Base-by-base conservation (phyloP, 306 rosid species). In the Prinsepia uniflora region DNA sequence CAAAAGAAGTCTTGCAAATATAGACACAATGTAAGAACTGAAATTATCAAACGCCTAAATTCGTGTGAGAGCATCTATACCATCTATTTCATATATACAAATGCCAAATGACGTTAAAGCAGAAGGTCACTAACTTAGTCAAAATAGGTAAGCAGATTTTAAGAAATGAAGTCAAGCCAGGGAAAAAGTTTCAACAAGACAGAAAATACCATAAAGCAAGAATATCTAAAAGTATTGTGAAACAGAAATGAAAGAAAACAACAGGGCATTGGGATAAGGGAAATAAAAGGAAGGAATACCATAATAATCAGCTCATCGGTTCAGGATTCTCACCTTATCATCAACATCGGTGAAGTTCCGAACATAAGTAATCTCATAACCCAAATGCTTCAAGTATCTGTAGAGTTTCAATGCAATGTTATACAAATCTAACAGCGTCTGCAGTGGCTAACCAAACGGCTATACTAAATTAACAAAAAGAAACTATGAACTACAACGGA, bases 341-440 rank as follows among this genome's bases (percentile, higher is more conserved):
- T 94, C 99, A 52, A 91, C 99, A 81, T 94, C 97, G 11, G 99
- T 94, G 78, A 94, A 94, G 72, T 94, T 94, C 81, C 99, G 89
- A 66, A 94, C 95, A 71, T 91, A 94, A 0, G 92, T 89, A 30
- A 94, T 95, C 81, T 89, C 88, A 72, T 91, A 94, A n/a, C 96
- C 92, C 85, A 89, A 65, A 76, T 85, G 83, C 68, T 60, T 76
- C 39, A 94, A 84, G 78, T 91, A 91, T 77, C 97, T 94, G 88
- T 80, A 78, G 41, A 73, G 68, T 52, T 66, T 67, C 78, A 69
- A 20, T 52, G 10, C 45, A 67, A 70, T 8, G 55, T 56, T 56
- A 76, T 49, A 30, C 65, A 30, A 24, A 47, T 65, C 12, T 8
- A 8, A 15, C 15, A 8, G 52, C n/a, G 56, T 13, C 39, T 66